Evolutionary conservation across 345 rosid species (phyloP), one percentile per base, ranked within the genome.

Genomic region (Pistacia vera): DNA sequence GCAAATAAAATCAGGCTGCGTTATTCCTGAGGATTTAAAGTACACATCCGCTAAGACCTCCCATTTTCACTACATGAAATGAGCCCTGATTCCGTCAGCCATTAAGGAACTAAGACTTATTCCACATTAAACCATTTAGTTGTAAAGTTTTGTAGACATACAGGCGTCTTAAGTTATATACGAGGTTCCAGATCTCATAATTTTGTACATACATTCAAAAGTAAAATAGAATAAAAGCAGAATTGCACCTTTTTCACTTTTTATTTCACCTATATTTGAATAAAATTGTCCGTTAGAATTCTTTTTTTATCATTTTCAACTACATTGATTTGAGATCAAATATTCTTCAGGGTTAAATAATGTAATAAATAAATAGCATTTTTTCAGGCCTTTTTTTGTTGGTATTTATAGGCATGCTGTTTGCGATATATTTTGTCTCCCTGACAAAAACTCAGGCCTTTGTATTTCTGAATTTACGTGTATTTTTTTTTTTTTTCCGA

Each of bases 201-300:
- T 78, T 77, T 72, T 85, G 87, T 87, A 83, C 63, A 78, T 75
- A 62, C 80, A 64, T 79, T 77, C n/a, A 70, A 55, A 59, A 60
- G 49, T n/a, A 18, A 75, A 77, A 63, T 63, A 65, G 14, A 76
- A 76, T 71, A 79, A 80, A 74, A 44, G 57, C 51, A 46, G 13
- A 48, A 22, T 66, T 22, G 58, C 67, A 17, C 54, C 33, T 75
- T 38, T 38, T 38, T 38, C 7, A 38, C 41, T 38, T 38, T 30
- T 30, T 30, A 30, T 30, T 30, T 1, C 2, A 38, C 4, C 41
- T 38, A 38, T 52, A 11, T 0, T 11, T 12, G 54, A 51, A 51
- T 51, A 11, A 41, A 41, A 12, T 51, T 49, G 14, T 51, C 55
- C 1, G 16, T 4, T 51, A 51, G 4, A 14, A 51, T 51, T 51